phyloP scores from a whole-genome alignment of 1,284 basidiomycete genomes.

The Tremellales sp. region DNA sequence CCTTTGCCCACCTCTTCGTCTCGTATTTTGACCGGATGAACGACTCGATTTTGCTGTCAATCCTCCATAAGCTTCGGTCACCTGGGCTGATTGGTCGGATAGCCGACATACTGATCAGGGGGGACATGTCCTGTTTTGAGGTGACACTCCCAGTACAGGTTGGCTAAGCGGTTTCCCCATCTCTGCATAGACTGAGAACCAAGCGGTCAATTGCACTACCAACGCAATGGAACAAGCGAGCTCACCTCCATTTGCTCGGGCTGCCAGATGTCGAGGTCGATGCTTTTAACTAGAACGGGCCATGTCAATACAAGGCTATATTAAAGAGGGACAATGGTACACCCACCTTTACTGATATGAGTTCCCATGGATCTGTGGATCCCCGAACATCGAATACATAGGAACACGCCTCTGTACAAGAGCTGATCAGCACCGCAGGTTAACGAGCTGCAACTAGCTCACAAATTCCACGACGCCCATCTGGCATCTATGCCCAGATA shows the following conservation, averaged over 20 bases:
- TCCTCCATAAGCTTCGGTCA: neutral
- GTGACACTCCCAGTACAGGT: constrained; percentile 96
- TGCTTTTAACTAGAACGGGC: constrained; percentile 70
- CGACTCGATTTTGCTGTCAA: constrained; percentile 87
- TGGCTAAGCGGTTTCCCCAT: constrained; percentile 91
- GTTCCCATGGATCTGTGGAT: constrained; percentile 98
- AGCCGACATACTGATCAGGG: constrained; percentile 77
- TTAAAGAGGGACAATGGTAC: neutral
- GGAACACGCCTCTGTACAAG: constrained; percentile 71
- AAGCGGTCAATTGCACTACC: neutral
- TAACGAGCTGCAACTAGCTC: constrained; percentile 36
- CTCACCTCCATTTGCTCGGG: constrained; percentile 93
- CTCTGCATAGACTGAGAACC: constrained; percentile 68
- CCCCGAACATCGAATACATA: constrained; percentile 98
- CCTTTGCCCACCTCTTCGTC: constrained; percentile 83
- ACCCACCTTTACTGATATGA: constrained; percentile 74
- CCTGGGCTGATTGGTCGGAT: neutral
- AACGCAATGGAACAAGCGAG: constrained; percentile 12
- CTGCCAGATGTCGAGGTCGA: constrained; percentile 97
- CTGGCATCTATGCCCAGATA: constrained; percentile 66
- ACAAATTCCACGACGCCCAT: constrained; percentile 99
- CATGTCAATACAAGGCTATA: neutral
- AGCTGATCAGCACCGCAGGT: neutral
- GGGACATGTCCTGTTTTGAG: constrained; percentile 88
- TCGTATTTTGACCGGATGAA: constrained; percentile 99